Conservation (phyloP, 441 rosid species). For the Syzygium syzygioides region DNA sequence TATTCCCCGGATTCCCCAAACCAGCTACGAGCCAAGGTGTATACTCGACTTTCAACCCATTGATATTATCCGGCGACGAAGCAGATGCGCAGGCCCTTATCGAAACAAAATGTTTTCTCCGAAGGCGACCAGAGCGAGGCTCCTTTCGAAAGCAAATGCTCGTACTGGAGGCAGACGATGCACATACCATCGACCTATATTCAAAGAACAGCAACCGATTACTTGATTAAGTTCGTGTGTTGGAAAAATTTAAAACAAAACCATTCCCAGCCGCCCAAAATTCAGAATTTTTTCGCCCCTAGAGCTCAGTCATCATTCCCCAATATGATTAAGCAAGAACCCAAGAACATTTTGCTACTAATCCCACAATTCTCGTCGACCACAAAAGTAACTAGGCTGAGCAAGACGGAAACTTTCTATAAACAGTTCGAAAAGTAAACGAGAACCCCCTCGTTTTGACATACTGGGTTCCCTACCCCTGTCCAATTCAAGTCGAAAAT, state of each 20-base stretch:
- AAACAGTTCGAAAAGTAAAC: neutral
- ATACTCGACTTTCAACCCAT: constrained; percentile 58
- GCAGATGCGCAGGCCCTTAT: constrained; percentile 36
- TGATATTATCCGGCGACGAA: constrained; percentile 23
- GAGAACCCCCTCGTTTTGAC: neutral
- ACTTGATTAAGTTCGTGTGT: neutral
- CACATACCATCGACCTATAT: constrained; percentile 39
- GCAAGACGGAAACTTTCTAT: neutral
- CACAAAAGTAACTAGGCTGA: neutral
- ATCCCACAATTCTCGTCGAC: neutral
- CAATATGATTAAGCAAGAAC: neutral
- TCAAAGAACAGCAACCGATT: neutral
- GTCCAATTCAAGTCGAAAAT: neutral
- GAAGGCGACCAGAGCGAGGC: neutral
- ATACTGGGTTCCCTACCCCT: neutral
- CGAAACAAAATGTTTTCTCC: constrained; percentile 21
- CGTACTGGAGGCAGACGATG: constrained; percentile 41
- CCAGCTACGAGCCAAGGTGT: constrained; percentile 95
- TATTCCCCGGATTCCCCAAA: constrained; percentile 88
- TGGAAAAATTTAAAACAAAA: neutral
- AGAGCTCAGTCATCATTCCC: neutral
- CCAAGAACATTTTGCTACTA: neutral
- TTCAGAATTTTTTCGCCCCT: neutral
- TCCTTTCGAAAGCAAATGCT: constrained; percentile 27
- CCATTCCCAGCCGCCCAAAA: neutral